Conservation (phyloP, 257 asterid species). For the Perilla frutescens region DNA sequence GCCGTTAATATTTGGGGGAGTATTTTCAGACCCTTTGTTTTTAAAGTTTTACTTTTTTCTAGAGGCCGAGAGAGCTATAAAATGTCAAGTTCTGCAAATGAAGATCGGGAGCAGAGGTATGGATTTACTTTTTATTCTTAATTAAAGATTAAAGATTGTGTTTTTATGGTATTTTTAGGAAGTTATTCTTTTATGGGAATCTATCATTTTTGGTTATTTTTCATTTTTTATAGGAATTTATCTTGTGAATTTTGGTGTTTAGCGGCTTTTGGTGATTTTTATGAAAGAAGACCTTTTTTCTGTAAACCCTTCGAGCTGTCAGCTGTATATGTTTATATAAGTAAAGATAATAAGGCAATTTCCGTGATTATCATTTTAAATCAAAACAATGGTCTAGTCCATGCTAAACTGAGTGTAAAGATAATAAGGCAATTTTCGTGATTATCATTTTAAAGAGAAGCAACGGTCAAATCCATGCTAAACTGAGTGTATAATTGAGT, state of each 20-base stretch:
- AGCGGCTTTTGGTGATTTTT: constrained; percentile 19
- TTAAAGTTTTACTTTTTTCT: constrained; percentile 27
- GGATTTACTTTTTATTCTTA: neutral
- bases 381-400: constrained; percentile 10
- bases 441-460: constrained; percentile 11
- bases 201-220: neutral
- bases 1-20: neutral
- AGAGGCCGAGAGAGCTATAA: constrained; percentile 44
- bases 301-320: constrained; percentile 1
- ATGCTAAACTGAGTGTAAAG: neutral
- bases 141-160: neutral
- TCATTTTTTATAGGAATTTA: neutral
- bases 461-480: constrained; percentile 18
- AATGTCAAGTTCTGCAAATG: constrained; percentile 58
- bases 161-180: neutral
- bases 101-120: constrained; percentile 74
- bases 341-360: constrained; percentile 8
- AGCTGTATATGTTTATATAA: neutral
- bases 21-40: constrained; percentile 12
- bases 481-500: neutral
- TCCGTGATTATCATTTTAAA: constrained; percentile 14
- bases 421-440: constrained; percentile 3
- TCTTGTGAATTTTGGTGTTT: neutral
- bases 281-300: neutral
- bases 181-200: constrained; percentile 15